These are phyloP conservation scores for Pythium biforme DNA, from an alignment of 352 stramenopile genomes.

Conservation along the genomic window DNA sequence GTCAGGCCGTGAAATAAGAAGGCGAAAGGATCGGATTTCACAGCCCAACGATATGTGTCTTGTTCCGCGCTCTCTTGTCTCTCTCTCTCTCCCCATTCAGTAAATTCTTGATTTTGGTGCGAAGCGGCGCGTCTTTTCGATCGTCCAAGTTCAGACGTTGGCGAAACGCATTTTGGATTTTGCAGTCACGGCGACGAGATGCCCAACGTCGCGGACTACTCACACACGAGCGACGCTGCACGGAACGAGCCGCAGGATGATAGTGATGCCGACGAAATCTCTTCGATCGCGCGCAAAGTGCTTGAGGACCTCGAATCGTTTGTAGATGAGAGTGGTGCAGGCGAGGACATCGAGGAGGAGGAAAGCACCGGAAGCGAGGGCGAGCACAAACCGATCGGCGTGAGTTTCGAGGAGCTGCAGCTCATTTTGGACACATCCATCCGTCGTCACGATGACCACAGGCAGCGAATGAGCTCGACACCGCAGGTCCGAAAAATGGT, in stretches of 20 bases:
- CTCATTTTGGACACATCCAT: slow-evolving; percentile 62
- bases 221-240: background rate
- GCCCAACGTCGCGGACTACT: background rate
- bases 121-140: slow-evolving; percentile 26
- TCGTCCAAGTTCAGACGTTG: background rate
- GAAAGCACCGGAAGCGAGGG: slow-evolving; percentile 13
- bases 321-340: slow-evolving; percentile 28
- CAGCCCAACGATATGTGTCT: background rate
- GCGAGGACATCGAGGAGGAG: slow-evolving; percentile 7
- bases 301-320: slow-evolving; percentile 51
- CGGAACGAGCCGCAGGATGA: background rate
- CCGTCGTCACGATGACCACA: slow-evolving; percentile 31
- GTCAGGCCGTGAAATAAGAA: too few relatives aligned
- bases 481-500: background rate
- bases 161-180: background rate
- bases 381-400: slow-evolving; percentile 4
- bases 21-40: background rate
- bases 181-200: background rate
- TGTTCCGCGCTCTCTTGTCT: background rate
- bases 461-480: background rate
- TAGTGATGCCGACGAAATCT: slow-evolving; percentile 17
- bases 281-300: slow-evolving; percentile 36
- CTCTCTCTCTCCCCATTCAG: too few relatives aligned
- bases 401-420: slow-evolving; percentile 44
- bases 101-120: too few relatives aligned